These are phyloP conservation scores for Saccharomycopsis malanga DNA, from an alignment of 805 yeast species.

Conservation along the genomic window DNA sequence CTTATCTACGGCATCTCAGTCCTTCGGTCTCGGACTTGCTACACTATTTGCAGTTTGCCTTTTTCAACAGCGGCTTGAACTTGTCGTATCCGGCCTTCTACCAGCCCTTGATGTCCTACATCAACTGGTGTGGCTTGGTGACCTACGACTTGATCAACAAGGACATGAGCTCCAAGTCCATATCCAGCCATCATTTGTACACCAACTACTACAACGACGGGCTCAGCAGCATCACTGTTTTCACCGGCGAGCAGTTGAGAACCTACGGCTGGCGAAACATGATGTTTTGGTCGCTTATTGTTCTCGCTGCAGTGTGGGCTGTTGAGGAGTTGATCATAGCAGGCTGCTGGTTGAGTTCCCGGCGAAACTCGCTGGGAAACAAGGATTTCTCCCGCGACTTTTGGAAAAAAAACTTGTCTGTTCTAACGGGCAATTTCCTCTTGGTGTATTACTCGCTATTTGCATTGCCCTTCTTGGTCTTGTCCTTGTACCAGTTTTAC, in stretches of 20 bases:
- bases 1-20: slow-evolving; percentile 47
- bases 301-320: slow-evolving; percentile 1
- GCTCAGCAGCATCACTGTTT: slow-evolving; percentile 33
- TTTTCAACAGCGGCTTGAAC: slow-evolving; percentile 48
- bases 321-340: slow-evolving; percentile 5
- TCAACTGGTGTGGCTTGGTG: slow-evolving; percentile 53
- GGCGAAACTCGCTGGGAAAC: not conserved
- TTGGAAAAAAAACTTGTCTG: slow-evolving; percentile 25
- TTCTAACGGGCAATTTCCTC: slow-evolving; percentile 31
- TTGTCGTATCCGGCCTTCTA: slow-evolving; percentile 56
- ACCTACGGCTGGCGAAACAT: slow-evolving; percentile 37
- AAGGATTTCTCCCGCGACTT: slow-evolving; percentile 17
- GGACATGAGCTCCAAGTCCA: slow-evolving; percentile 18
- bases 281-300: slow-evolving; percentile 28
- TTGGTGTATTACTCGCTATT: slow-evolving; percentile 31
- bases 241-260: slow-evolving; percentile 19
- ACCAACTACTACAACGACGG: slow-evolving; percentile 33
- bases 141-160: slow-evolving; percentile 22
- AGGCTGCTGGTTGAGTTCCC: slow-evolving; percentile 5
- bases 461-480: slow-evolving; percentile 38
- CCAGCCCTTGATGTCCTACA: slow-evolving; percentile 44
- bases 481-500: slow-evolving; percentile 28
- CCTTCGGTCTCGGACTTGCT: slow-evolving; percentile 46
- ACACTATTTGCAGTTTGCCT: slow-evolving; percentile 51
- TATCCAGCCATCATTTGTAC: slow-evolving; percentile 38